Conservation (phyloP, 805 yeast species). For the Yarrowia sp. region DNA sequence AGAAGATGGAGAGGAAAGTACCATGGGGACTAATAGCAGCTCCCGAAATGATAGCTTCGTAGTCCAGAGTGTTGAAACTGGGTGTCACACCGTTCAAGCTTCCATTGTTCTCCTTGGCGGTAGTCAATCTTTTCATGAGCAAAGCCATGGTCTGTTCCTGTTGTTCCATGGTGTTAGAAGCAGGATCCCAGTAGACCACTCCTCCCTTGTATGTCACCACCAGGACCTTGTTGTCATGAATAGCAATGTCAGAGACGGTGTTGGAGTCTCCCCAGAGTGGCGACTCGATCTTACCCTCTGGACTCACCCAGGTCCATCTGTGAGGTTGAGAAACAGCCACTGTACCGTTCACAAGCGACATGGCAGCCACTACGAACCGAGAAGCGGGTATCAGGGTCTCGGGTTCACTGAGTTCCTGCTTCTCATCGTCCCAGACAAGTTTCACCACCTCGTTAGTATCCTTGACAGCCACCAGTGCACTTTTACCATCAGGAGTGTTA, state of each 20-base stretch:
- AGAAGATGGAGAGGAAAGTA: constrained; percentile 7
- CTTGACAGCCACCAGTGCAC: constrained; percentile 9
- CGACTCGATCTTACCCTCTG: constrained; percentile 20
- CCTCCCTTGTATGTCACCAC: constrained; percentile 25
- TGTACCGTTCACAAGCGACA: constrained; percentile 6
- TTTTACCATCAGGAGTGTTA: neutral
- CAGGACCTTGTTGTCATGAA: constrained; percentile 7
- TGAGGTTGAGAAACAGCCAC: constrained; percentile 26
- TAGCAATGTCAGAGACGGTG: constrained; percentile 9
- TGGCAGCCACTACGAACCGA: constrained; percentile 11
- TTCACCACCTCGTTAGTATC: constrained; percentile 13
- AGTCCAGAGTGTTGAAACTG: constrained; percentile 31
- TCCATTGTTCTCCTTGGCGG: constrained; percentile 26
- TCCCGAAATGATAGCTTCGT: constrained; percentile 22
- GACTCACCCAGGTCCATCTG: constrained; percentile 8
- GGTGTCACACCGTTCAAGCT: constrained; percentile 28
- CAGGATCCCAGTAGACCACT: constrained; percentile 24
- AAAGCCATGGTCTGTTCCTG: constrained; percentile 33
- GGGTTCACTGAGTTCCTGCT: constrained; percentile 3
- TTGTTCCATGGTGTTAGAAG: constrained; percentile 12
- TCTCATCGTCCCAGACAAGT: neutral
- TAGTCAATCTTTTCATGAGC: constrained; percentile 17
- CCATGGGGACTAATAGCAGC: constrained; percentile 18
- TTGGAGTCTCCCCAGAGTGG: constrained; percentile 17
- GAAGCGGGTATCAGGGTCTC: neutral